These are phyloP conservation scores for Mortierella antarctica DNA, from an alignment of 192 early-diverging fungal species.

Conservation along the genomic window DNA sequence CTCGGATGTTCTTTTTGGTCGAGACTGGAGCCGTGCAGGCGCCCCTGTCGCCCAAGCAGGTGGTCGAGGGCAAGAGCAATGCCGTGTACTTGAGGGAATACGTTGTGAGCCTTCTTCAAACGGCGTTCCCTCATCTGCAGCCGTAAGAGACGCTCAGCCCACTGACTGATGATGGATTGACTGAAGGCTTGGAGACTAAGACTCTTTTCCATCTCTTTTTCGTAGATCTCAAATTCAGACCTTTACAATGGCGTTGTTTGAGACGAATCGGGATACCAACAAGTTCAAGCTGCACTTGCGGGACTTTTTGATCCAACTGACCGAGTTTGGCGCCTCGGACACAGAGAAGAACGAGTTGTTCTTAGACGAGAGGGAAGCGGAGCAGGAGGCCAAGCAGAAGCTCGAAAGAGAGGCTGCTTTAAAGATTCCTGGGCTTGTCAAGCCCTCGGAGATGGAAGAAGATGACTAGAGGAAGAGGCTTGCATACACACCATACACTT, in stretches of 20 bases:
- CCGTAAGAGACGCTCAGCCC: slow-evolving; percentile 58
- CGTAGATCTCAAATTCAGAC: slow-evolving; percentile 80
- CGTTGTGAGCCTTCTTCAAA: slow-evolving; percentile 80
- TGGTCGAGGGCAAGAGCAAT: slow-evolving; percentile 83
- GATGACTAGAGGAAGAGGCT: slow-evolving; percentile 39
- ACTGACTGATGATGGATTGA: neutral
- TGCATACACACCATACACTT: neutral
- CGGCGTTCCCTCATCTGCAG: slow-evolving; percentile 92
- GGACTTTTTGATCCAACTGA: slow-evolving; percentile 93
- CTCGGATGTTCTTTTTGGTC: slow-evolving; percentile 89
- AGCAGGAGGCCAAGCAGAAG: slow-evolving; percentile 79
- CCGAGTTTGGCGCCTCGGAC: slow-evolving; percentile 86
- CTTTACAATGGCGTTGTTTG: slow-evolving; percentile 90
- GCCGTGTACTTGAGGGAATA: slow-evolving; percentile 83
- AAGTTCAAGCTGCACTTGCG: slow-evolving; percentile 94
- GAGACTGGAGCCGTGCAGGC: slow-evolving; percentile 83
- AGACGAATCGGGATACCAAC: slow-evolving; percentile 79
- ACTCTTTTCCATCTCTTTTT: too few species aligned
- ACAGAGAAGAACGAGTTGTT: slow-evolving; percentile 83
- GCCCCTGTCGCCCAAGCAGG: slow-evolving; percentile 81
- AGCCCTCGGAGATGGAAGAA: slow-evolving; percentile 81
- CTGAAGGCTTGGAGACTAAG: neutral
- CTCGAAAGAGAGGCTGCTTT: slow-evolving; percentile 83
- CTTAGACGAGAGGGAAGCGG: slow-evolving; percentile 91
- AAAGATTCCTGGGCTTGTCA: slow-evolving; percentile 95